A percentile compares a stretch with the other conserved stretches of the same genome.
phyloP scores from a whole-genome alignment of 1,284 basidiomycete genomes.

The Apiotrichum mycotoxinovorans region DNA sequence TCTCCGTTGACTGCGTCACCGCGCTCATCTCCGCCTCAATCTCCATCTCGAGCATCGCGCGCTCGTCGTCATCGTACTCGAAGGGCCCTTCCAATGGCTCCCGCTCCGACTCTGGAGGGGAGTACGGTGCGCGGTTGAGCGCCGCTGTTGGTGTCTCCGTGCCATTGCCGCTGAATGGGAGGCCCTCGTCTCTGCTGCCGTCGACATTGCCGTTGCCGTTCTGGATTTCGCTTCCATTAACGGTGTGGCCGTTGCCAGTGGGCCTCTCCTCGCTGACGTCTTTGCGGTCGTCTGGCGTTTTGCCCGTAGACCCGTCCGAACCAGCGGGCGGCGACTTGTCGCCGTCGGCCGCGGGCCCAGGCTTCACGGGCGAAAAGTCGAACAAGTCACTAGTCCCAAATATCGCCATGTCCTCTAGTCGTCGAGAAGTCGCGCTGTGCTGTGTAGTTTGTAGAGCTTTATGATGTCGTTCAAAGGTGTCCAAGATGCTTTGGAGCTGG shows the following conservation, averaged over 20 bases:
- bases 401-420: conserved; percentile 4
- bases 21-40: background rate
- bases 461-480: too few relatives aligned
- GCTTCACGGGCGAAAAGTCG: background rate
- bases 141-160: too few relatives aligned
- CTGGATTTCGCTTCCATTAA: too few relatives aligned
- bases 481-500: too few relatives aligned
- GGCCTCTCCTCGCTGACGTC: too few relatives aligned
- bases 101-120: conserved; percentile 24
- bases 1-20: background rate
- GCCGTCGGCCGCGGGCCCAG: background rate
- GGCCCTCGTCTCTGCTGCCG: too few relatives aligned
- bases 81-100: conserved; percentile 24
- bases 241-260: too few relatives aligned
- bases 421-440: background rate
- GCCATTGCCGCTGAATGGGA: too few relatives aligned
- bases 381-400: conserved; percentile 13
- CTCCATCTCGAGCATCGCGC: conserved; percentile 24
- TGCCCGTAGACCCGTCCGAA: too few relatives aligned
- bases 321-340: background rate
- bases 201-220: too few relatives aligned
- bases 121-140: conserved; percentile 2
- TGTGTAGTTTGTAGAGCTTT: too few relatives aligned
- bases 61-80: conserved; percentile 29
- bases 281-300: too few relatives aligned